Base-by-base conservation (phyloP, 2,329 filamentous ascomycete species). In the Cryphonectria radicalis region DNA sequence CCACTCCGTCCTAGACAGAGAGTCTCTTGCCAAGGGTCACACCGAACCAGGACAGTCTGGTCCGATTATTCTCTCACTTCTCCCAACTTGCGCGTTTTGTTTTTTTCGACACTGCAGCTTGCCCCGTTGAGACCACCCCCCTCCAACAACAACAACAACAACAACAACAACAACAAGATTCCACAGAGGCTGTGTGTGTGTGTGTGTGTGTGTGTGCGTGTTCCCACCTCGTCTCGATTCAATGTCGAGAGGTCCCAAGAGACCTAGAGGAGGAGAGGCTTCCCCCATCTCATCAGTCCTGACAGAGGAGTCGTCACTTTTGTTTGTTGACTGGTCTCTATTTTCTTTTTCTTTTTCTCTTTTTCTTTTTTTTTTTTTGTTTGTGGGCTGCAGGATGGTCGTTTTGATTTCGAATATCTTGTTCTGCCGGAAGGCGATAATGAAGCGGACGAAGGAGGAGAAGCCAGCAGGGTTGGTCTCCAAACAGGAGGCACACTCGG, bases 341-440 rank as follows among this genome's bases (percentile, higher is more conserved):
- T 43, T 43, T 17, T 43, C 10, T 17, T 43, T 43, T 14, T 60
- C 28, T 13, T 11, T 4, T 22, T 7, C 22, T 19, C 28, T 28
- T 63, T 11, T 35, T 14, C 14, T 40, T 7, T 46, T 19, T 42
- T 28, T 63, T 11, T 35, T 14, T 17, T 40, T 32, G 32, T 6
- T 11, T n/a, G 59, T 57, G 19, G 22, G 43, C 67, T 28, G 63
- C 63, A 46, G 67, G 62, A 46, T 60, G 70, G 67, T 50, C 40
- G 70, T 69, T 71, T 71, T 66, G 63, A 40, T 64, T 66, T 66
- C 66, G 59, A 25, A 62, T 32, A 64, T 46, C 22, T 46, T n/a
- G 11, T 7, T 25, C 37, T 64, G 37, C 13, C 40, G 40, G 40
- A 64, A 25, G 62, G 32, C 14, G 25, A 28, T 40, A 46, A 11